phyloP scores from a whole-genome alignment of 2,329 filamentous ascomycete species.

The Cladosporium sp. region DNA sequence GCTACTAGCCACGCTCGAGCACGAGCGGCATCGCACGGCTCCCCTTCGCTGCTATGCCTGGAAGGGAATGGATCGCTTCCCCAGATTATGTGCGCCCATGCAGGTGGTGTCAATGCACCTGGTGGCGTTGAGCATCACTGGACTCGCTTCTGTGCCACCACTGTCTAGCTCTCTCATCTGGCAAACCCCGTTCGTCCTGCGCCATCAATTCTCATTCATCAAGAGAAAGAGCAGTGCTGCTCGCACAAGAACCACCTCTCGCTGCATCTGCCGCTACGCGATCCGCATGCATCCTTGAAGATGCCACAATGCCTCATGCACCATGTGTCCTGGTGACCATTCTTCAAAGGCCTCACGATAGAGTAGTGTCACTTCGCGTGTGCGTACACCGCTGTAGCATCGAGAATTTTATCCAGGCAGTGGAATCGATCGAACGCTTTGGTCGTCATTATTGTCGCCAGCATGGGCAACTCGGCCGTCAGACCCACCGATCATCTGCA shows the following conservation, averaged over 20 bases:
- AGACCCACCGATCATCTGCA: slow-evolving; percentile 10
- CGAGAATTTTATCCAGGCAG: not conserved
- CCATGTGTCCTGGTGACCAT: slow-evolving; percentile 4
- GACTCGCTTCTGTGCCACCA: slow-evolving; percentile 10
- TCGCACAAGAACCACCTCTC: too few relatives aligned
- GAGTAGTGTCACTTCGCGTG: too few relatives aligned
- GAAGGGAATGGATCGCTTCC: slow-evolving; percentile 1
- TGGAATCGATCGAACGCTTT: not conserved
- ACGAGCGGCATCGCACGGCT: slow-evolving; percentile 10
- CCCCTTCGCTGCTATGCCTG: slow-evolving; percentile 3
- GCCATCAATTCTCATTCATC: too few relatives aligned
- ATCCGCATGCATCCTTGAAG: slow-evolving; percentile 10
- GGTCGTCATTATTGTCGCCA: slow-evolving; percentile 6
- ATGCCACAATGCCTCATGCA: not conserved
- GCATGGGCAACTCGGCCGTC: slow-evolving; percentile 3
- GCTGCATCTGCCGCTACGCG: not conserved
- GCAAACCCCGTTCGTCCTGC: slow-evolving; percentile 6
- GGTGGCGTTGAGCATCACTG: slow-evolving; percentile 5
- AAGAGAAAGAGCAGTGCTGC: too few relatives aligned
- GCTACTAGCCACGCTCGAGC: not conserved
- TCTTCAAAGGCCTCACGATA: not conserved
- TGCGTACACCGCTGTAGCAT: too few relatives aligned
- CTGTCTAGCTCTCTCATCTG: slow-evolving; percentile 5
- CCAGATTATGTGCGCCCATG: slow-evolving; percentile 7
- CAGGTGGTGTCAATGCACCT: slow-evolving; percentile 3